phyloP scores from a whole-genome alignment of 306 rosid genomes.

The Delonix regia region DNA sequence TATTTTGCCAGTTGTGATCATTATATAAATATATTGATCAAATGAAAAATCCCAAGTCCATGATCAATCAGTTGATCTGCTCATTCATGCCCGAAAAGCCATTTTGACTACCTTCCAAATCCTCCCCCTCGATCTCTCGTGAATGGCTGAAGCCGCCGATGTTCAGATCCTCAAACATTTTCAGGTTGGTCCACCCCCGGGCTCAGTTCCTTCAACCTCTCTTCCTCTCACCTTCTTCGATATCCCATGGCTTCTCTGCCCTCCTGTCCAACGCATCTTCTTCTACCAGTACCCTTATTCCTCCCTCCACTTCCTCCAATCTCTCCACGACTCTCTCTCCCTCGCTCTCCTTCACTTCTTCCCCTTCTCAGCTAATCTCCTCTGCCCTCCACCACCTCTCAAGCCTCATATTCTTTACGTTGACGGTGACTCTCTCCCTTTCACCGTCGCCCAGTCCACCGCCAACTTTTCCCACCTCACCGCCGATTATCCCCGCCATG shows the following conservation, averaged over 20 bases:
- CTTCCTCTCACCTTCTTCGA: slow-evolving; percentile 52
- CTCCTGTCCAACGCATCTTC: slow-evolving; percentile 39
- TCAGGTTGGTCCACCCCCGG: slow-evolving; percentile 40
- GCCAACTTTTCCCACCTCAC: slow-evolving; percentile 15
- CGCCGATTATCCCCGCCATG: slow-evolving; percentile 28
- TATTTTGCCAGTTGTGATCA: too few species aligned
- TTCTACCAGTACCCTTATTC: slow-evolving; percentile 39
- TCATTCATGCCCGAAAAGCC: background rate
- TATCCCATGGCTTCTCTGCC: slow-evolving; percentile 36
- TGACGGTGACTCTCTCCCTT: background rate
- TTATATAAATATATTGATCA: too few species aligned
- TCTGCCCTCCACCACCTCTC: slow-evolving; percentile 26
- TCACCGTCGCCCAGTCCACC: slow-evolving; percentile 25
- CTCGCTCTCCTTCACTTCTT: slow-evolving; percentile 50
- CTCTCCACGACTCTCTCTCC: slow-evolving; percentile 50
- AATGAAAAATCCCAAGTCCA: too few species aligned
- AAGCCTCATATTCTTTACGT: slow-evolving; percentile 29
- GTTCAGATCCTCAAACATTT: slow-evolving; percentile 15
- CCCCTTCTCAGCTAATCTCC: slow-evolving; percentile 35
- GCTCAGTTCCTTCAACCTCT: slow-evolving; percentile 23
- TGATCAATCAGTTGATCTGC: too few species aligned
- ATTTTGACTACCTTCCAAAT: too few species aligned
- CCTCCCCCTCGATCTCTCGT: background rate
- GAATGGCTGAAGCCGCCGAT: background rate
- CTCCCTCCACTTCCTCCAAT: slow-evolving; percentile 29